Evolutionary conservation across 176 grass and related monocot genomes (phyloP), one percentile per base, ranked within the genome.

Genomic region (Carex scoparia): DNA sequence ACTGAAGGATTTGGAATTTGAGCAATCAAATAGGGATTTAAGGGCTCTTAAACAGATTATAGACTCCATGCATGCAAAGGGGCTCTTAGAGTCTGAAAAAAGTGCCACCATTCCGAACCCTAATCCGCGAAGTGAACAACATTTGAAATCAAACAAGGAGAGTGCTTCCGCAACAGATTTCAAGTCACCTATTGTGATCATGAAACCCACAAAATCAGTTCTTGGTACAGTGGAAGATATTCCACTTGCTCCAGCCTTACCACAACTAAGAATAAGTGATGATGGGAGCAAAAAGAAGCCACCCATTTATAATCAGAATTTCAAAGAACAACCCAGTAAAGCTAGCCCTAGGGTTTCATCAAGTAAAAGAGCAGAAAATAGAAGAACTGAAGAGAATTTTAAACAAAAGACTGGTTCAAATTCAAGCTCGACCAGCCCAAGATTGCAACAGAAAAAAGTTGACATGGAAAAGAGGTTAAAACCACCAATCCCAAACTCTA

Each of bases 31-130:
- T 76, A 90, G 90, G 87, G 93, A 94, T 72, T 74, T 79, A 79
- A 79, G 74, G 74, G 93, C 91, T 15, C 93, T 99, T 87, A 92
- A 95, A 75, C 93, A 96, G 80, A 95, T 99, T 74, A 30, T 94
- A 54, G 90, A 92, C 65, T 89, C 91, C 1, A 99, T 99, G 93
- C 93, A 99, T 88, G 90, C 93, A 55, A 99, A 99, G 86, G 93
- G 97, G 60, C 46, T 94, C 54, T 61, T 99, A 84, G 91, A 94
- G 83, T 91, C 81, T 31, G 88, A 94, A 73, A 95, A 89, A 88
- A 70, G 69, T 5, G 88, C 91, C 66, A 82, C 84, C 59, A 30
- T 84, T 70, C 85, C 51, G n/a, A 72, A 86, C 56, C 15, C 73
- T 61, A 87, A 86, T 77, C 57, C 61, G 18, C 66, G 19, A 71